A percentile compares a stretch with the other conserved stretches of the same genome.
These are phyloP conservation scores for Oryza meridionalis DNA, from an alignment of 176 grass and related monocot species.

Conservation along the genomic window DNA sequence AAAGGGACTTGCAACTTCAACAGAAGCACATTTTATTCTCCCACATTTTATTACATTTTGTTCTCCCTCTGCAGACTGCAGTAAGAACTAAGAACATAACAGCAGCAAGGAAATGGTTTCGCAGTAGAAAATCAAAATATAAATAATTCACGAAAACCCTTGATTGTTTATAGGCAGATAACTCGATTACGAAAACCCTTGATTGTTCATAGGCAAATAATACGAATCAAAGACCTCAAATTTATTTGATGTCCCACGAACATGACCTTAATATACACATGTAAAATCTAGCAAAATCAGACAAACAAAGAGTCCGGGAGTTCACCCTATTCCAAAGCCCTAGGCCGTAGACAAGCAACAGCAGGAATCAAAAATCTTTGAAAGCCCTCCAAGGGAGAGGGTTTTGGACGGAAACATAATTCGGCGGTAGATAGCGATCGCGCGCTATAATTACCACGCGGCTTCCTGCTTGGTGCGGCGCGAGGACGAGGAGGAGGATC, in stretches of 20 bases:
- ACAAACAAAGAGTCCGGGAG: background rate
- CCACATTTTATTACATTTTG: background rate
- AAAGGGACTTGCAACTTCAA: background rate
- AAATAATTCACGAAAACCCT: too few relatives aligned
- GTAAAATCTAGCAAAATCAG: background rate
- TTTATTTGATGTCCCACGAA: background rate
- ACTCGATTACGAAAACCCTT: background rate
- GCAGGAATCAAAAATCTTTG: background rate
- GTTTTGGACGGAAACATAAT: too few relatives aligned
- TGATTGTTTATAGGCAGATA: too few relatives aligned
- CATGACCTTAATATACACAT: background rate
- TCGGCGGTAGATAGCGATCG: too few relatives aligned
- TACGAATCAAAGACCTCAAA: background rate
- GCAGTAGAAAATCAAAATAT: too few relatives aligned
- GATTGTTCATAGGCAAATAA: background rate
- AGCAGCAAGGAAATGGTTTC: too few relatives aligned
- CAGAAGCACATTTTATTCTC: background rate
- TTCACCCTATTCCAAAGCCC: background rate
- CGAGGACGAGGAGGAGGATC: conserved; percentile 26
- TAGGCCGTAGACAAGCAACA: background rate
- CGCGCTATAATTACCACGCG: conserved; percentile 42
- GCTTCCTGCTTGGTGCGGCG: conserved; percentile 57
- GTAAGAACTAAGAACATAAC: background rate
- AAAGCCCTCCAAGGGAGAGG: background rate
- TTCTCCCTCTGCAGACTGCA: background rate